Evolutionary conservation across 164 flowering plant species (phyloP), one percentile per base, ranked within the genome.

Genomic region (Stephania japonica): DNA sequence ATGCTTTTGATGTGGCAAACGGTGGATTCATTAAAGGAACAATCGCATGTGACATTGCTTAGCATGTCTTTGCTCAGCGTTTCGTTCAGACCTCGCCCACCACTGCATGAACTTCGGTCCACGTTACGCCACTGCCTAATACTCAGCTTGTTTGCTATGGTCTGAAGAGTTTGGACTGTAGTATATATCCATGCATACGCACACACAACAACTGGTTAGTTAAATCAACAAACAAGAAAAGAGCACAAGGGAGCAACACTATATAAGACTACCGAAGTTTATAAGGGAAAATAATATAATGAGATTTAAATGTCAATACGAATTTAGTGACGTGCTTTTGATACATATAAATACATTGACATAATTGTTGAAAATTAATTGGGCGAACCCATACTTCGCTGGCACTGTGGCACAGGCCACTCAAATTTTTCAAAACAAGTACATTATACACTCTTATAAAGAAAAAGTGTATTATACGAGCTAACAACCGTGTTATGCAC

Each of bases 41-140:
- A 86, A 61, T 83, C 53, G 68, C 89, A 86, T 1, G 81, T 75
- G 72, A 85, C 81, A 67, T 70, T 78, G 79, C 80, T 83, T 6
- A 65, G 1, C 24, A 7, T 5, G 0, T 5, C 12, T 0, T 0
- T 1, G 19, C 4, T 4, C 38, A 32, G 7, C 13, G 1, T 72
- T 4, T 11, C 23, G 42, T 73, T 77, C 2, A 79, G 62, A 67
- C 77, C 78, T 5, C 6, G 64, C 23, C 73, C 71, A 2, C 42
- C 67, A 50, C 11, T 68, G 75, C 87, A 83, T 10, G 82, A 80
- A 75, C 49, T 77, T 65, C 27, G 65, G 41, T 38, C 65, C 38
- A 70, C 53, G 67, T 6, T 18, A 6, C 74, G 76, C 85, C 85
- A 85, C 44, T 71, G 59, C n/a, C 14, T 56, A 42, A 76, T 78